Evolutionary conservation across 2,329 filamentous ascomycete genomes (phyloP), one percentile per base, ranked within the genome.

Genomic region (Lachnellula willkommii): DNA sequence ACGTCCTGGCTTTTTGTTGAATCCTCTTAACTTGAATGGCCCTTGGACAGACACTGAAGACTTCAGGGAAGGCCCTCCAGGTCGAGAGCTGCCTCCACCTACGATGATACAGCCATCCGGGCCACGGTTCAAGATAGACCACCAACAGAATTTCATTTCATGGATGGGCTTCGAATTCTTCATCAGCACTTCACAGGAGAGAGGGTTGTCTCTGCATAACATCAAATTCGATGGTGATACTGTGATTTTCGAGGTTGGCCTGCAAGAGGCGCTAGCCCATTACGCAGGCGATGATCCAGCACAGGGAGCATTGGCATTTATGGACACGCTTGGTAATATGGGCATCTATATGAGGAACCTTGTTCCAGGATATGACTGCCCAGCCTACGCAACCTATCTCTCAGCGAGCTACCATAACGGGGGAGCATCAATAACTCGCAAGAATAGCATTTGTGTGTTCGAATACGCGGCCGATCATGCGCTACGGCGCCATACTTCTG

Each of bases 391-490:
- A 0, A 78, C 75, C 0, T 82, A 77, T 57, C 70, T 80, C 40
- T 77, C 80, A 63, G 70, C 71, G 1, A 71, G 72, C 3, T 78
- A 76, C 53, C 77, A 75, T 54, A 71, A 72, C 3, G 68, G 66
- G 1, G 75, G 76, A 54, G 74, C 70, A 1, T 75, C 74, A 0
- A 70, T 73, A 56, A 75, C 72, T 0, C 76, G 80, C 52, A 67
- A 71, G 1, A 74, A 79, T 64, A 76, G 74, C 55, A 75, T 85
- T 43, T 85, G 82, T 61, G 56, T 83, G 28, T 83, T 83, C 57
- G 80, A 83, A 64, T 74, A 71, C 52, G 75, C 76, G 15, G 68
- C 76, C 0, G 76, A 76, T 43, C 77, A 74, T 60, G 74, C 79
- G 1, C 73, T 83, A 1, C 73, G 74, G 50, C 72, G 80, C 1